A percentile compares a stretch with the other conserved stretches of the same genome.
These are phyloP conservation scores for Penicillium atrosanguineum DNA, from an alignment of 495 filamentous ascomycete species.

Conservation along the genomic window DNA sequence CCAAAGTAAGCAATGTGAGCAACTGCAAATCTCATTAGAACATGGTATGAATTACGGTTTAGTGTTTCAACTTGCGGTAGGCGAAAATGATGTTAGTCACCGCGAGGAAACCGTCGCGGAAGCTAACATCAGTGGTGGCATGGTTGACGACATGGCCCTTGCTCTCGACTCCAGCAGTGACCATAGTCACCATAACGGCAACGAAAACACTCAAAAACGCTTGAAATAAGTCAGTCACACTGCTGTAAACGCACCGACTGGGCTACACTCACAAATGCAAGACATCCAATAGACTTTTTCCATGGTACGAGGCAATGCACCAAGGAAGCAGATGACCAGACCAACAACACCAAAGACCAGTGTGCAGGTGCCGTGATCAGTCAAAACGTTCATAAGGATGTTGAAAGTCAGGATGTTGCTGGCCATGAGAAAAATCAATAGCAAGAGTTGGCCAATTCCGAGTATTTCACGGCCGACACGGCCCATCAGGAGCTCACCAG, in stretches of 20 bases:
- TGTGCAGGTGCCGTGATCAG: conserved; percentile 62
- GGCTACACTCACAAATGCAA: conserved; percentile 45
- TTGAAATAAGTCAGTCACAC: conserved; percentile 5
- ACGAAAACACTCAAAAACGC: conserved; percentile 62
- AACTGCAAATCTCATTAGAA: conserved; percentile 30
- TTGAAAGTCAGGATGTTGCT: conserved; percentile 67
- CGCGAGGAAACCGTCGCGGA: conserved; percentile 29
- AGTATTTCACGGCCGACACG: conserved; percentile 61
- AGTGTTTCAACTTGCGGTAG: conserved; percentile 28
- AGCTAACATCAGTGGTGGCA: conserved; percentile 17
- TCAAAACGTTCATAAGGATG: conserved; percentile 64
- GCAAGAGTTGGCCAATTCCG: conserved; percentile 58
- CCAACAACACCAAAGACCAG: conserved; percentile 66
- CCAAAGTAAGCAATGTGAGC: conserved; percentile 71
- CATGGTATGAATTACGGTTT: background rate
- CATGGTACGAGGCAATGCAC: conserved; percentile 64
- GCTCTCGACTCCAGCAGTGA: conserved; percentile 52
- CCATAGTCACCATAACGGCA: conserved; percentile 69
- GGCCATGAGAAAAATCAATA: conserved; percentile 71
- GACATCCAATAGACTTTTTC: conserved; percentile 58
- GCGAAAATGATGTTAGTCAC: conserved; percentile 43
- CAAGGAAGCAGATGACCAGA: conserved; percentile 57
- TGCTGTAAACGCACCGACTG: background rate
- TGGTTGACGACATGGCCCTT: conserved; percentile 19
- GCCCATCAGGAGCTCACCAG: conserved; percentile 64